Evolutionary conservation across 306 rosid genomes (phyloP).

Genomic region (Hippophae gyantsensis): DNA sequence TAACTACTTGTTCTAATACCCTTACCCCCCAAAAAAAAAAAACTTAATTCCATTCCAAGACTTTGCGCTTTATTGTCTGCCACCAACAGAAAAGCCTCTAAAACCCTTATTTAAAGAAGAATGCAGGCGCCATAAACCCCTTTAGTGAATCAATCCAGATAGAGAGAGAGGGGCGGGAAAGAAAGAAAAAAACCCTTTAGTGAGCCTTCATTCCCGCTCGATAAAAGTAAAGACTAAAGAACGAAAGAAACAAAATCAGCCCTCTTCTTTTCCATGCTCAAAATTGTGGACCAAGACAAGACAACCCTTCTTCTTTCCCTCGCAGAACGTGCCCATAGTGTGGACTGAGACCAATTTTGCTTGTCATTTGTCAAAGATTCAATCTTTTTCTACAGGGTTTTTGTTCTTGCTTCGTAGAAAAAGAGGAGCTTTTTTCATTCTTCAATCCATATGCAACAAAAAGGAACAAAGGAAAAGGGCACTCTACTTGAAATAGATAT

Average conservation of each 20-base stretch:
- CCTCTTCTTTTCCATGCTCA: constrained; percentile 12
- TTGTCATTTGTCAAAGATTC: constrained; percentile 29
- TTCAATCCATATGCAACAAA: constrained; percentile 19
- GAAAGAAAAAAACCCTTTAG: no score
- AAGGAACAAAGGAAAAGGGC: constrained; percentile 24
- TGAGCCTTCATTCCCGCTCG: constrained; percentile 15
- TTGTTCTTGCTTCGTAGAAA: constrained; percentile 6
- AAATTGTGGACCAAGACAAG: constrained; percentile 19
- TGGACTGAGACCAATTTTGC: constrained; percentile 23
- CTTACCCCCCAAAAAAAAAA: no score
- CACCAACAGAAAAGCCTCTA: constrained; percentile 30
- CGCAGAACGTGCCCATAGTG: constrained; percentile 42
- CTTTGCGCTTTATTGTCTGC: constrained; percentile 54
- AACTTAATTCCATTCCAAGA: constrained; percentile 20
- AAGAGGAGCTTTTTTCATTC: constrained; percentile 20
- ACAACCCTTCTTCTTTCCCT: constrained; percentile 34
- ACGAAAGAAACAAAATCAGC: constrained; percentile 19
- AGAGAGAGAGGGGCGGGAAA: no score
- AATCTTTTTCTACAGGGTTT: constrained; percentile 10
- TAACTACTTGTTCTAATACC: no score
- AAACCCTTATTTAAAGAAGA: constrained; percentile 15
- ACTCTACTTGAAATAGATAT: constrained; percentile 17
- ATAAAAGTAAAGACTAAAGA: constrained; percentile 31
- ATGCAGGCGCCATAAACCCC: constrained; percentile 22
- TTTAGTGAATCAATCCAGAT: constrained; percentile 14